Conservation (phyloP, 768 basidiomycete species). For the Phaeolepiota aurea region DNA sequence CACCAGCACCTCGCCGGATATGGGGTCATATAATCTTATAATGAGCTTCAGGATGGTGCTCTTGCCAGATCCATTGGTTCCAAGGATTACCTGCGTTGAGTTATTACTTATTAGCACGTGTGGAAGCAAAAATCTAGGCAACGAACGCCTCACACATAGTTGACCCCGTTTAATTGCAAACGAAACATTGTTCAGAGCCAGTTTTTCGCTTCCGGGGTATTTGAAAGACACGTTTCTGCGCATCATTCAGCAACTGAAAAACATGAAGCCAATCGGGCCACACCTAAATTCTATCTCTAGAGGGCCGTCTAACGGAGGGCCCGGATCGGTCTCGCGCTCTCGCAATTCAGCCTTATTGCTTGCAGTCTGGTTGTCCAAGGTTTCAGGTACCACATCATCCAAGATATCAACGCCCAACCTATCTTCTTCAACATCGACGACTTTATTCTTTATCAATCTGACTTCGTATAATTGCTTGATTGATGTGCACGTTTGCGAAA, state of each 20-base stretch:
- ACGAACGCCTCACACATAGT: too few species aligned
- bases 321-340: too few species aligned
- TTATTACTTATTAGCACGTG: too few species aligned
- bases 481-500: slow-evolving; percentile 39
- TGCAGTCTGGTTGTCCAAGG: too few species aligned
- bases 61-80: slow-evolving; percentile 74
- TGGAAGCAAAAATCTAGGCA: too few species aligned
- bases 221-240: slow-evolving; percentile 71
- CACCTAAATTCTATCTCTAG: slow-evolving; percentile 28
- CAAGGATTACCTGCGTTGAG: too few species aligned
- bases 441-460: slow-evolving; percentile 46
- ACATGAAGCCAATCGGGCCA: too few species aligned
- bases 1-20: slow-evolving; percentile 59
- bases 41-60: slow-evolving; percentile 74
- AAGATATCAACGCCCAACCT: slow-evolving; percentile 17
- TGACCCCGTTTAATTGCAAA: slow-evolving; percentile 66
- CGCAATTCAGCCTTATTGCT: too few species aligned
- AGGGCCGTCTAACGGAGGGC: slow-evolving; percentile 2
- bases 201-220: slow-evolving; percentile 41
- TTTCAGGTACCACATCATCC: too few species aligned
- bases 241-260: too few species aligned
- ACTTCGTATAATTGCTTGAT: slow-evolving; percentile 61
- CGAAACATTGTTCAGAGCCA: slow-evolving; percentile 54
- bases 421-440: slow-evolving; percentile 46
- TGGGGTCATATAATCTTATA: slow-evolving; percentile 59